These are phyloP conservation scores for Podospora pseudoanserina DNA, from an alignment of 495 filamentous ascomycete genomes.

Conservation along the genomic window DNA sequence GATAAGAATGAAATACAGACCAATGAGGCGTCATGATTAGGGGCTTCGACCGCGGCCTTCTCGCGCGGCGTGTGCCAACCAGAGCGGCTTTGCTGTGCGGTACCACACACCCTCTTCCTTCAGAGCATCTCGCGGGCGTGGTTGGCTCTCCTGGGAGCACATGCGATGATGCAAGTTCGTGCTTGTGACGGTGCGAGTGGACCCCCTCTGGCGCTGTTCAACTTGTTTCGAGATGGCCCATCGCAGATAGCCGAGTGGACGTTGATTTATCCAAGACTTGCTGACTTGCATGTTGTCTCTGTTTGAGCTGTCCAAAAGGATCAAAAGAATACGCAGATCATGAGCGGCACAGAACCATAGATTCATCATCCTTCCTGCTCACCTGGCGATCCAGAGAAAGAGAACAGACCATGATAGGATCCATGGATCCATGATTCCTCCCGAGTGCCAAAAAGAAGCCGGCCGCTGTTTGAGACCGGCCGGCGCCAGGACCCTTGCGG, in stretches of 20 bases:
- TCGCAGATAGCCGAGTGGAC: constrained; percentile 19
- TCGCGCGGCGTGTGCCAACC: constrained; percentile 7
- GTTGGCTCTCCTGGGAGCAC: constrained; percentile 4
- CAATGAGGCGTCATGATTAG: constrained; percentile 1
- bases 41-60: neutral
- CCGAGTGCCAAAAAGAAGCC: neutral
- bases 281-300: neutral
- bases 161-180: constrained; percentile 20
- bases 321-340: neutral
- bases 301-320: constrained; percentile 1
- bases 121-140: neutral
- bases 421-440: neutral
- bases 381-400: neutral
- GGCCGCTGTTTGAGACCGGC: constrained; percentile 1
- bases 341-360: neutral
- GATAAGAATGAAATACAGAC: constrained; percentile 2
- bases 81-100: neutral
- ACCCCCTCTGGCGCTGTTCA: constrained; percentile 10
- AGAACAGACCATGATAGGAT: neutral
- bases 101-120: neutral
- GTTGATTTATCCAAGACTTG: constrained; percentile 11
- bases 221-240: constrained; percentile 19
- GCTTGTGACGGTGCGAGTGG: constrained; percentile 12
- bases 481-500: neutral
- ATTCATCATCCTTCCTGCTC: neutral